Conservation (phyloP, 768 basidiomycete species). For the Butyriboletus loyo region DNA sequence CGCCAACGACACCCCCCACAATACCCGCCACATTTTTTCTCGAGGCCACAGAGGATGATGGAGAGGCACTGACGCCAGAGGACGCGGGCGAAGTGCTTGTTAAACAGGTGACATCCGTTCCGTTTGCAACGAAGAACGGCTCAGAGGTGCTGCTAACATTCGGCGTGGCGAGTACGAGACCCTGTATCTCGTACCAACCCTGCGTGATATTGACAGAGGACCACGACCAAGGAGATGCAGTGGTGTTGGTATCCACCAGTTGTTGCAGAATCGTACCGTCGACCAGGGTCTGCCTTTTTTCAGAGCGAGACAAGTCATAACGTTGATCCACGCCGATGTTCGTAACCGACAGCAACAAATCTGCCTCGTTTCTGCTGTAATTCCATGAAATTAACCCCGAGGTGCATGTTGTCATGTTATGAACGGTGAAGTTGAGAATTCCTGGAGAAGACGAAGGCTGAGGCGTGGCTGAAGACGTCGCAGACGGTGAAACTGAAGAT, state of each 20-base stretch:
- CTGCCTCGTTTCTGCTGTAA: constrained; percentile 33
- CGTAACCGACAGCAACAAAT: constrained; percentile 37
- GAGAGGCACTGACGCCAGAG: constrained; percentile 2
- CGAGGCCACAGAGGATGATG: constrained; percentile 24
- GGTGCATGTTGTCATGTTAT: constrained; percentile 36
- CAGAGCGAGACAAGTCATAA: constrained; percentile 8
- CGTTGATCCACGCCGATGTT: constrained; percentile 36
- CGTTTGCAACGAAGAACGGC: constrained; percentile 37
- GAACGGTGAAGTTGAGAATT: constrained; percentile 23
- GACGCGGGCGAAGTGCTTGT: constrained; percentile 11
- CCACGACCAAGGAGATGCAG: constrained; percentile 38
- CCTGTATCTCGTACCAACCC: constrained; percentile 46
- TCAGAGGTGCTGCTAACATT: constrained; percentile 18
- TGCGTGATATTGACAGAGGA: constrained; percentile 41
- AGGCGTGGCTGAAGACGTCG: constrained; percentile 12
- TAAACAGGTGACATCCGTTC: constrained; percentile 37
- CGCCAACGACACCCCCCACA: constrained; percentile 52
- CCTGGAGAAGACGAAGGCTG: constrained; percentile 12
- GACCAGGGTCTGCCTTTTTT: not conserved
- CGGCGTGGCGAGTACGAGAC: constrained; percentile 6
- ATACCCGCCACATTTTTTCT: constrained; percentile 42
- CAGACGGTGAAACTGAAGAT: constrained; percentile 12
- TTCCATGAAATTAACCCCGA: constrained; percentile 37
- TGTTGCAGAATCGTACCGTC: constrained; percentile 11
- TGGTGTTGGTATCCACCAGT: constrained; percentile 31